Evolutionary conservation across 352 stramenopile species (phyloP), one percentile per base, ranked within the genome.

Genomic region (Globisporangium cederbergense): DNA sequence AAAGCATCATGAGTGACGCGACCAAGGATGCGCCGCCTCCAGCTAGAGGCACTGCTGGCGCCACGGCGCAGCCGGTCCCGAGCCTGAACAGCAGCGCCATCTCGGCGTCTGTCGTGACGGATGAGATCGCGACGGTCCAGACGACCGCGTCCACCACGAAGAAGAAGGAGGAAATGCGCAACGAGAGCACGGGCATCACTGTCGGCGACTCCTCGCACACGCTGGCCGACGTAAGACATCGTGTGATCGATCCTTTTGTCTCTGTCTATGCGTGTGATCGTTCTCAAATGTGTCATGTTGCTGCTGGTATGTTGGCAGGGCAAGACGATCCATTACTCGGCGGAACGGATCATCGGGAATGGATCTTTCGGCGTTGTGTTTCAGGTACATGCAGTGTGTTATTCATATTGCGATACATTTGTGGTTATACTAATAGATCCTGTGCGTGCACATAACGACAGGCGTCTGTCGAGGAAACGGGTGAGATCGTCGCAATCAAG

Each of bases 291-390:
- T 34, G n/a, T 67, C 9, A 36, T 8, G 7, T 14, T 13, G 40
- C 45, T 43, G 67, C 13, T 45, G 13, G 3, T 28, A 28, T 55
- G 20, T 46, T 46, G 32, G 32, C 49, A 96, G 85, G 88, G 88
- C 57, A 92, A 93, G 71, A 96, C 88, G 34, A 94, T 96, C 52
- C 84, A 94, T 58, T 99, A 99, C 73, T 98, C 96, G 42, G 97
- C 97, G 1, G 97, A 99, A 68, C 83, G 96, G 11, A 99, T 99
- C 67, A 99, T 99, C 67, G 98, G 98, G n/a, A 99, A 99, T 74
- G 98, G 98, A 22, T 99, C 95, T 2, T 99, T 99, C 74, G 98
- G 98, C 13, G 97, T 99, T 13, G 98, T 99, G 28, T 99, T 99
- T 71, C 91, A 99, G 74, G 78, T 85, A 30, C 49, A 38, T 36